phyloP scores from a whole-genome alignment of 768 basidiomycete species.

The Leucocoprinus leucothites region DNA sequence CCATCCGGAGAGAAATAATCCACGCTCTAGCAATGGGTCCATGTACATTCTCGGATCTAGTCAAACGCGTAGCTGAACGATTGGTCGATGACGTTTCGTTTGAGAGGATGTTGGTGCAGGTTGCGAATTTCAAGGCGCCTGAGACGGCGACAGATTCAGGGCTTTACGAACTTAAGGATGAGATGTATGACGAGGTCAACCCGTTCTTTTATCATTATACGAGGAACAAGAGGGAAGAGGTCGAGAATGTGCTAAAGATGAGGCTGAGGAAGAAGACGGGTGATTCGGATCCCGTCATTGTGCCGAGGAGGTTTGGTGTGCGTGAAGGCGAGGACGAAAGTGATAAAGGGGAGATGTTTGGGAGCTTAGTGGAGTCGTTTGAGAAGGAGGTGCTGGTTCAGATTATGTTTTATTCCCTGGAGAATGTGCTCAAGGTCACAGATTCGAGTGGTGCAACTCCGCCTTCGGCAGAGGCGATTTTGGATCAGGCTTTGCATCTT shows the following conservation, averaged over 20 bases:
- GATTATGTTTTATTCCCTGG: constrained; percentile 78
- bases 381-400: constrained; percentile 72
- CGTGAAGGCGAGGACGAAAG: too few species aligned
- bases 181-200: constrained; percentile 82
- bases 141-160: constrained; percentile 78
- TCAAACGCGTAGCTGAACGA: constrained; percentile 87
- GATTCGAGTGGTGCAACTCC: constrained; percentile 53
- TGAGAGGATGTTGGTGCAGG: constrained; percentile 71
- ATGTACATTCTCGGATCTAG: constrained; percentile 86
- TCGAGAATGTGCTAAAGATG: constrained; percentile 69
- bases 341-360: constrained; percentile 57
- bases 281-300: constrained; percentile 68
- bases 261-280: constrained; percentile 63
- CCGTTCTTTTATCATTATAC: constrained; percentile 97
- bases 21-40: constrained; percentile 89
- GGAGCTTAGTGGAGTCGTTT: constrained; percentile 57
- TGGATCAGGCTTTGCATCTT: constrained; percentile 87
- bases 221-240: constrained; percentile 90
- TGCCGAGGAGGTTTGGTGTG: constrained; percentile 70
- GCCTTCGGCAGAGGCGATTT: constrained; percentile 81
- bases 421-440: constrained; percentile 68
- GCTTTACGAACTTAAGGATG: constrained; percentile 84
- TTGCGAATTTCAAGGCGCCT: constrained; percentile 81
- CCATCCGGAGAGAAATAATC: constrained; percentile 81
- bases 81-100: constrained; percentile 82